Evolutionary conservation across 2,329 filamentous ascomycete genomes (phyloP).

Genomic region (Fusarium nematophilum): DNA sequence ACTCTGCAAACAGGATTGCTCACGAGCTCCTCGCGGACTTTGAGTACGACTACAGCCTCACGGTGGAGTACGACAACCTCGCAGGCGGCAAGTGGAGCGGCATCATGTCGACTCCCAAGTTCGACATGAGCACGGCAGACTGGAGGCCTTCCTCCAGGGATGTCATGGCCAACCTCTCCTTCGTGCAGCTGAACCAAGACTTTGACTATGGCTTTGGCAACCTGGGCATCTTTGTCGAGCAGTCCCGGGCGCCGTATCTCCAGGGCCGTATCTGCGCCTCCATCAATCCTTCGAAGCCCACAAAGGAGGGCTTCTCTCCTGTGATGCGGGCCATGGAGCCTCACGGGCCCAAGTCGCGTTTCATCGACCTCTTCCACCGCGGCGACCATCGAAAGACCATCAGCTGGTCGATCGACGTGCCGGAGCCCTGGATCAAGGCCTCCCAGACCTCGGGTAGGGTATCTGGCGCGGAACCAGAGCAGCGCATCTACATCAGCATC

Average conservation of each 20-base stretch:
- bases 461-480: too few relatives aligned
- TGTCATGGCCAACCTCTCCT: not conserved
- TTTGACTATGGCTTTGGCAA: conserved; percentile 8
- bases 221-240: not conserved
- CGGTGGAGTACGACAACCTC: not conserved
- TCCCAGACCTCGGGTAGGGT: too few relatives aligned
- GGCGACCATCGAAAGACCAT: too few relatives aligned
- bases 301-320: too few relatives aligned
- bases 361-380: too few relatives aligned
- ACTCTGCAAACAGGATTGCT: not conserved
- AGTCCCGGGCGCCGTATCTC: not conserved
- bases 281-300: not conserved
- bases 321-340: too few relatives aligned
- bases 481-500: too few relatives aligned
- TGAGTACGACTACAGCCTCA: not conserved
- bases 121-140: conserved; percentile 14
- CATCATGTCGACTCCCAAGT: conserved; percentile 63
- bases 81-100: conserved; percentile 8
- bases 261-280: not conserved
- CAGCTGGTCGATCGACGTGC: too few relatives aligned
- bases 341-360: too few relatives aligned
- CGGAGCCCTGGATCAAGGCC: too few relatives aligned
- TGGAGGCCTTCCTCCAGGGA: conserved; percentile 15
- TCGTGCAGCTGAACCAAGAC: not conserved
- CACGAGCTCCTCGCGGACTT: not conserved